A percentile compares a stretch with the other conserved stretches of the same genome.
These are phyloP conservation scores for Takashimella tepidaria DNA, from an alignment of 1,284 basidiomycete species.

Conservation along the genomic window DNA sequence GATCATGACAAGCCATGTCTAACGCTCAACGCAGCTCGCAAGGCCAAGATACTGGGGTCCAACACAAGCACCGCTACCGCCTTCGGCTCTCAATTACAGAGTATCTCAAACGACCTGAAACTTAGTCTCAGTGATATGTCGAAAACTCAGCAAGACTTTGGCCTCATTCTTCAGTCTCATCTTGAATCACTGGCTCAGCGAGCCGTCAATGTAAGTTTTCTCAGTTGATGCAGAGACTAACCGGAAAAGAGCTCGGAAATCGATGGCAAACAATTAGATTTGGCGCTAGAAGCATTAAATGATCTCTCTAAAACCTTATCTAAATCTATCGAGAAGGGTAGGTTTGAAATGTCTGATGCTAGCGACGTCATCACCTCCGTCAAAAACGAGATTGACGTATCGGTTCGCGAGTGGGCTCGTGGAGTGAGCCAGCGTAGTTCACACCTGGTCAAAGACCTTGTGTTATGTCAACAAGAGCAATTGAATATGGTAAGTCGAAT, in stretches of 20 bases:
- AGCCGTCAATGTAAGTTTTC: constrained; percentile 45
- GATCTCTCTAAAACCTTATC: constrained; percentile 59
- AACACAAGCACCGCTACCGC: constrained; percentile 63
- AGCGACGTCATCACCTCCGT: constrained; percentile 25
- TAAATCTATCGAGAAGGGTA: constrained; percentile 54
- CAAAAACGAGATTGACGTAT: constrained; percentile 36
- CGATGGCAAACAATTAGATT: constrained; percentile 30
- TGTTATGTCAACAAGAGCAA: constrained; percentile 41
- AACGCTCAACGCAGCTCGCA: constrained; percentile 58
- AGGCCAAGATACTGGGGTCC: constrained; percentile 59
- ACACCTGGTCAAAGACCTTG: constrained; percentile 38
- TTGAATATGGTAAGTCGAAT: constrained; percentile 36
- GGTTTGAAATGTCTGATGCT: constrained; percentile 53
- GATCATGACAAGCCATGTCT: neutral
- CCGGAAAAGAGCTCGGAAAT: constrained; percentile 20
- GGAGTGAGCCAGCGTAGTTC: constrained; percentile 27
- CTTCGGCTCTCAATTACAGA: constrained; percentile 58
- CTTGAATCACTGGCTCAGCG: constrained; percentile 58
- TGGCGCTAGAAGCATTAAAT: constrained; percentile 57
- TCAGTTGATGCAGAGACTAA: constrained; percentile 7
- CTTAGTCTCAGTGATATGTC: constrained; percentile 54
- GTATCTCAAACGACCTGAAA: constrained; percentile 61
- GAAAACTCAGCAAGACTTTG: constrained; percentile 47
- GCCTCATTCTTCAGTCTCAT: constrained; percentile 55
- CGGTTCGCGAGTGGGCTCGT: constrained; percentile 36